A percentile compares a stretch with the other conserved stretches of the same genome.
Evolutionary conservation across 768 basidiomycete genomes (phyloP).

Genomic region (Phylloporus sp.): DNA sequence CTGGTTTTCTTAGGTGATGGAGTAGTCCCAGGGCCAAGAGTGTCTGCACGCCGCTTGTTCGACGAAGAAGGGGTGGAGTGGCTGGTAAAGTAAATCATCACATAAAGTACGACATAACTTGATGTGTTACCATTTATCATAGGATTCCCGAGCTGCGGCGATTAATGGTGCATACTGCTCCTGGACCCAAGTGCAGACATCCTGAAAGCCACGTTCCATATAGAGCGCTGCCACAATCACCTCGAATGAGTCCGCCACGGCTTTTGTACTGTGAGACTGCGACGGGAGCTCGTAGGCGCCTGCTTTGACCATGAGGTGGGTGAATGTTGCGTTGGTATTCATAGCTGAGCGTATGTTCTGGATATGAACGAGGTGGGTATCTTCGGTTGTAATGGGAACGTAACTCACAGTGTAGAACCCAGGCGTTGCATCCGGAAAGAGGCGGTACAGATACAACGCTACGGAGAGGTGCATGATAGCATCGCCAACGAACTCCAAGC

Average conservation of each 20-base stretch:
- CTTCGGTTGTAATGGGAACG: neutral
- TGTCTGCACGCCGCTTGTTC: conserved; percentile 10
- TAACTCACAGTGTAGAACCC: conserved; percentile 34
- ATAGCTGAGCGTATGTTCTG: conserved; percentile 26
- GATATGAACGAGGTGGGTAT: neutral
- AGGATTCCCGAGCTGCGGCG: conserved; percentile 26
- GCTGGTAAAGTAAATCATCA: conserved; percentile 14
- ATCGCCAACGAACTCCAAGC: conserved; percentile 47
- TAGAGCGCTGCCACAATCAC: conserved; percentile 44
- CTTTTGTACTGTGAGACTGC: conserved; percentile 30
- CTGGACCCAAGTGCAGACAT: conserved; percentile 37
- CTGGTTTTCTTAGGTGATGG: conserved; percentile 19
- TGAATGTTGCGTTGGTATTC: conserved; percentile 36
- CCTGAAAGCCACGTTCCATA: conserved; percentile 36
- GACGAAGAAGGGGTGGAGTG: conserved; percentile 1
- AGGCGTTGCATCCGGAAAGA: conserved; percentile 31
- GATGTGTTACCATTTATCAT: conserved; percentile 22
- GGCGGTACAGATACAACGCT: conserved; percentile 36
- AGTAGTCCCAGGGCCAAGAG: conserved; percentile 5
- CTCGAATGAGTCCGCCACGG: conserved; percentile 45
- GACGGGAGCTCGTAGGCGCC: conserved; percentile 24
- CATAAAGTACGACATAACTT: neutral
- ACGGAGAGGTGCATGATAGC: conserved; percentile 43
- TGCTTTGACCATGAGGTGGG: conserved; percentile 35
- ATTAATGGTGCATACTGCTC: conserved; percentile 39